These are phyloP conservation scores for Triticum turgidum DNA, from an alignment of 176 grass and related monocot species.

Conservation along the genomic window DNA sequence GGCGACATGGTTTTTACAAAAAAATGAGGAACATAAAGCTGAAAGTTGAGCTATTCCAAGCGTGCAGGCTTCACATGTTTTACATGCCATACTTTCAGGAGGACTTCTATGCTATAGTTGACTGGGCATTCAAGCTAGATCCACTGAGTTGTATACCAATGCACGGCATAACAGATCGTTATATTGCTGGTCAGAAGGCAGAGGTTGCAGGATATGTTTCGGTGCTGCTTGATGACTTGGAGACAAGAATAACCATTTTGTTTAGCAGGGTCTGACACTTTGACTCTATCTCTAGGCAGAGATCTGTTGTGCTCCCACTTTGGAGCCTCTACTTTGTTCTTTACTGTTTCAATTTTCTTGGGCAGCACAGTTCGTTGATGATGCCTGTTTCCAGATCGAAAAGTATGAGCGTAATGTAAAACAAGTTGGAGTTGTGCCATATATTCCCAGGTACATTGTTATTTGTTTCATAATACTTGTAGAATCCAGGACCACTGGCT, in stretches of 20 bases:
- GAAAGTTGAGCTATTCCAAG: conserved; percentile 7
- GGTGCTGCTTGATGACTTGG: conserved; percentile 80
- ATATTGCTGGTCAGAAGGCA: conserved; percentile 84
- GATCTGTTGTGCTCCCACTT: background rate
- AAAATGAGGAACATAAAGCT: background rate
- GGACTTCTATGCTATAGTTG: conserved; percentile 74
- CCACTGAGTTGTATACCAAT: conserved; percentile 86
- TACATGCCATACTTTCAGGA: conserved; percentile 57
- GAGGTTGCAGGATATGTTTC: conserved; percentile 85
- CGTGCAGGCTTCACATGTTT: conserved; percentile 23
- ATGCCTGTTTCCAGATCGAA: conserved; percentile 92
- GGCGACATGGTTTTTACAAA: background rate
- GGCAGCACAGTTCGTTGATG: conserved; percentile 76
- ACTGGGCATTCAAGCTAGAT: conserved; percentile 91
- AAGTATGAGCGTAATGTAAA: conserved; percentile 74
- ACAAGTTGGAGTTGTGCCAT: conserved; percentile 76
- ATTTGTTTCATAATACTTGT: conserved; percentile 10
- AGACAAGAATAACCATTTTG: conserved; percentile 64
- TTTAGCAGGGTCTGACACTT: conserved; percentile 75
- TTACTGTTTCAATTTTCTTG: conserved; percentile 29
- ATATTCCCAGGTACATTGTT: conserved; percentile 70
- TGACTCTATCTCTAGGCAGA: conserved; percentile 26
- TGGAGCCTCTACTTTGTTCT: background rate
- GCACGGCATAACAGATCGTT: conserved; percentile 91
- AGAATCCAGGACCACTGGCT: background rate